Base-by-base conservation (phyloP, 768 basidiomycete species). In the Chiua virens region DNA sequence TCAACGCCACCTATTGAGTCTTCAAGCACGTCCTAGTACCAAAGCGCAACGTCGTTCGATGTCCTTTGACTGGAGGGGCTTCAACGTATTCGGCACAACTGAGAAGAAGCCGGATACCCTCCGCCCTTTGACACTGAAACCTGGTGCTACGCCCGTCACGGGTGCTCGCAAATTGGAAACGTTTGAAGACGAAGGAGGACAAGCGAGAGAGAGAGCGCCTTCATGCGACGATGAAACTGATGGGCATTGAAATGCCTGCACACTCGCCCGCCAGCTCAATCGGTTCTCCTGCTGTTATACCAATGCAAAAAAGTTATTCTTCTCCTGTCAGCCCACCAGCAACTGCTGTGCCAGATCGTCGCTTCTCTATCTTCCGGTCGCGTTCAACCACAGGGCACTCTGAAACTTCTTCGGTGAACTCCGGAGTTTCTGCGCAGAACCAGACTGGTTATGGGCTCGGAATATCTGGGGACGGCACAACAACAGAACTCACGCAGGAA, bases 161-260 rank as follows among this genome's bases (percentile, higher is more conserved):
- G 71, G 79, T 52, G 89, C 81, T 23, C 80, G 91, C 45, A 92
- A 94, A 68, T 71, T 95, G 34, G 92, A 95, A 52, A 92, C 85
- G 2, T 75, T 79, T 36, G 95, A 98, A 68, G 95, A 98, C 61
- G 96, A 98, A 52, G 92, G n/a, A 98, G 54, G 94, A 97, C 64
- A 77, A 82, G 35, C 80, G 78, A 55, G 93, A 96, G 70, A 77
- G 95, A 49, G 93, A 94, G 66, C 81, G 93, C 15, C 75, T 98
- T 48, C 79, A 87, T 56, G 92, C 92, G 15, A 92, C 92, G 23
- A 89, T 98, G 89, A 91, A 92, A 66, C 73, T 96, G 25, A 92
- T 95, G 87, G 96, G 96, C 5, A 91, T 96, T 53, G 84, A 81
- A 42, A 74, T 87, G 67, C 83, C 86, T 27, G 65, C 74, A n/a